These are phyloP conservation scores for Dactylellina haptotyla DNA, from an alignment of 2,329 filamentous ascomycete genomes.

Conservation along the genomic window DNA sequence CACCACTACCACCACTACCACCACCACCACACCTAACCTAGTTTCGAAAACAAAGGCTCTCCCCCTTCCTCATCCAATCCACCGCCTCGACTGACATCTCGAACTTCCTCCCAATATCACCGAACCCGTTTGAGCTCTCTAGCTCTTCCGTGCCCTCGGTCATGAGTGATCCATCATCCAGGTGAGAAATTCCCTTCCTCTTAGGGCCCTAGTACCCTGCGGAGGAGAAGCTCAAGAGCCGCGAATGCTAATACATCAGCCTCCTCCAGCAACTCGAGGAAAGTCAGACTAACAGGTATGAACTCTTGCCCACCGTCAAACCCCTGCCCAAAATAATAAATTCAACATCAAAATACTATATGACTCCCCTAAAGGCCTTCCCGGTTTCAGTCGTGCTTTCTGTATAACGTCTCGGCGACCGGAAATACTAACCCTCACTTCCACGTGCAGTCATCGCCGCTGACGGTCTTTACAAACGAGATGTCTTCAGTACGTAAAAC, in stretches of 20 bases:
- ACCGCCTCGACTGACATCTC: neutral
- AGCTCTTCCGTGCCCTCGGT: conserved; percentile 51
- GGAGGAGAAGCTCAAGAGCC: conserved; percentile 28
- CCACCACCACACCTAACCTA: conserved; percentile 2
- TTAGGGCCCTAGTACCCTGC: conserved; percentile 18
- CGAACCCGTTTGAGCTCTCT: conserved; percentile 17
- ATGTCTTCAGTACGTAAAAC: conserved; percentile 86
- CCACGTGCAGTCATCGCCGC: conserved; percentile 85
- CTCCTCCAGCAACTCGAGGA: conserved; percentile 53
- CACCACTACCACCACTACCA: neutral
- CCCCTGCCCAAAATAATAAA: too few species aligned
- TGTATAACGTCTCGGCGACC: conserved; percentile 8
- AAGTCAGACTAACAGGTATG: conserved; percentile 54
- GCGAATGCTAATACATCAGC: conserved; percentile 49
- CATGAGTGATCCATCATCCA: conserved; percentile 54
- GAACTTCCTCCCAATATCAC: neutral
- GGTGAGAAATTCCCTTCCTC: conserved; percentile 28
- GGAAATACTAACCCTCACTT: conserved; percentile 4
- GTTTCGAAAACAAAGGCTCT: conserved; percentile 3
- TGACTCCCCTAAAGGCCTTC: neutral
- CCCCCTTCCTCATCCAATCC: neutral
- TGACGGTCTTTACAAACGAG: conserved; percentile 97
- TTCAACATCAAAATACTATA: too few species aligned
- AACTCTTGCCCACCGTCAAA: too few species aligned
- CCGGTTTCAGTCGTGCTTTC: neutral